Evolutionary conservation across 106 monocot genomes (phyloP), one percentile per base, ranked within the genome.

Genomic region (Dendrobium nobile): DNA sequence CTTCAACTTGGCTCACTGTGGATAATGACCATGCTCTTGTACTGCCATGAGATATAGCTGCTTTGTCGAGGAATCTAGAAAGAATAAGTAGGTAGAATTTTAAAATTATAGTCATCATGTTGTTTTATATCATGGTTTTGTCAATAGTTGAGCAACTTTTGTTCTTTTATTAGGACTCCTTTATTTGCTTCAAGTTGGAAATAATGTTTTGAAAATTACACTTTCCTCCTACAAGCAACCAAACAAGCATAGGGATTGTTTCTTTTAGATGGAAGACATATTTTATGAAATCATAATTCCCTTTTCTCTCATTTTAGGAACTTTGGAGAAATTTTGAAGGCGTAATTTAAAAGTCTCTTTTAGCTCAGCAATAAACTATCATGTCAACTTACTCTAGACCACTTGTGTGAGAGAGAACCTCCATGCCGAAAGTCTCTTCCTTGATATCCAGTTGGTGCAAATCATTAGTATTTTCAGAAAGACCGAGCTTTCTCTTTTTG

Each of bases 1-100:
- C 92, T 75, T 93, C 92, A 16, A 93, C 90, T 84, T 93, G 86
- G 5, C 84, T 86, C 24, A 81, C 77, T 15, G 84, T 81, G 84
- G 88, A 93, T 20, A 79, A 56, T 0, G 90, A 93, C 92, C 92
- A 88, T 22, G 80, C 42, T 83, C 81, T 67, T 10, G 75, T 67
- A 10, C 79, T 72, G 48, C 84, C 81, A 43, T 77, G 43, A 47
- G 78, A 48, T 68, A 90, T 80, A 54, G 86, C 51, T 22, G 93
- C 88, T 82, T 84, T 90, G 28, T 90, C 86, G 31, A 90, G 79
- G 77, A 79, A 88, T 61, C 90, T 90, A 47, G 19, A 18, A 18
- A 40, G 9, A 73, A 55, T 16, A 55, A 16, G 54, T 55, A 11
- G 54, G 54, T 11, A 55, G 54, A 1, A 16, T 55, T 0, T 55